Percentiles rank a stretch among this genome's conserved stretches.
phyloP scores from a whole-genome alignment of 2,329 filamentous ascomycete species.

The Claviceps fusiformis region DNA sequence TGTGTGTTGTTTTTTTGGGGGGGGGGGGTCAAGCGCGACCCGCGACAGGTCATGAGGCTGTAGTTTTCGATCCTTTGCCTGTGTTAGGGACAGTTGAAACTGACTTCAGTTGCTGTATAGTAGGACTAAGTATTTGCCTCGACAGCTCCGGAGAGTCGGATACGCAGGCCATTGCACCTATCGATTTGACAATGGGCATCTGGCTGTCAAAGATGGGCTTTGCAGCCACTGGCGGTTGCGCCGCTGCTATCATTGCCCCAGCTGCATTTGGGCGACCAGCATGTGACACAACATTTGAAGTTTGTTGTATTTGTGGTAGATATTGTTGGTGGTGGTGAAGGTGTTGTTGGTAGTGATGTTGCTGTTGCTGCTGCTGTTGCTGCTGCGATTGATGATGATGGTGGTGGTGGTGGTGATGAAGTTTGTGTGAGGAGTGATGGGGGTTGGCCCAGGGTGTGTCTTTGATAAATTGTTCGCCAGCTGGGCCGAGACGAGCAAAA shows the following conservation, averaged over 20 bases:
- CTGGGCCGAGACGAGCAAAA: constrained; percentile 43
- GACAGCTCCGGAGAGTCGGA: constrained; percentile 33
- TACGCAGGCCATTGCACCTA: constrained; percentile 13
- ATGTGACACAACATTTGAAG: constrained; percentile 11
- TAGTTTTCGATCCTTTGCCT: constrained; percentile 21
- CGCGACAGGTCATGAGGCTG: constrained; percentile 17
- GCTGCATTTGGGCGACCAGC: constrained; percentile 7
- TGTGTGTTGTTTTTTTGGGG: too few relatives aligned
- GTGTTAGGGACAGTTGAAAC: constrained; percentile 18
- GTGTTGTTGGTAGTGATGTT: neutral
- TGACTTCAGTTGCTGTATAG: constrained; percentile 20
- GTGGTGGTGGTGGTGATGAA: constrained; percentile 13
- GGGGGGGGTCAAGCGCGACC: neutral
- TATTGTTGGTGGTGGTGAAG: neutral
- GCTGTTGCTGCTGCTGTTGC: neutral
- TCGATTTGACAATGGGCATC: constrained; percentile 14
- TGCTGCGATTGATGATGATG: neutral
- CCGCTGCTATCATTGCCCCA: neutral
- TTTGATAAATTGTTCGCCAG: constrained; percentile 76
- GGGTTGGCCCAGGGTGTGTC: constrained; percentile 89
- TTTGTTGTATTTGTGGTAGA: constrained; percentile 13
- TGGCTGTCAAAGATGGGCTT: constrained; percentile 14
- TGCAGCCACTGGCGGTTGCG: constrained; percentile 9
- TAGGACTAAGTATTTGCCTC: constrained; percentile 21
- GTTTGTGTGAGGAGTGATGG: constrained; percentile 57